phyloP scores from a whole-genome alignment of 75 land plant genomes.

The Picea sitchensis region DNA sequence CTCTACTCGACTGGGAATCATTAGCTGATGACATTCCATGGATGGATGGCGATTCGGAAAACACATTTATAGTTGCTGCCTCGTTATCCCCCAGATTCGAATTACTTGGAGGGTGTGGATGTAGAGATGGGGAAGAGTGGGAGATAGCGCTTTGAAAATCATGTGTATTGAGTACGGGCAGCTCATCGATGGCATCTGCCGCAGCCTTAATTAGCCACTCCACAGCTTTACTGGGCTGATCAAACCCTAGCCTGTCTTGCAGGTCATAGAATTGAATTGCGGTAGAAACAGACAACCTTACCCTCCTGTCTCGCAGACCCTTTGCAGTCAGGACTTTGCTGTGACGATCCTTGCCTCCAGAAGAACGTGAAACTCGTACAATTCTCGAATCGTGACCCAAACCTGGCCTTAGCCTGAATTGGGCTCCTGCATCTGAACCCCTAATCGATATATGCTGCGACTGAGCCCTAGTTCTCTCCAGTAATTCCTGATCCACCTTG shows the following conservation, averaged over 20 bases:
- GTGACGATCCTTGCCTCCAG: conserved; percentile 94
- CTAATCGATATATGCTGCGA: too few relatives aligned
- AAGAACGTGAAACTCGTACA: conserved; percentile 60
- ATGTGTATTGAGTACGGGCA: conserved; percentile 38
- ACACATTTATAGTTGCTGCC: background rate
- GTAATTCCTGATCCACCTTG: too few relatives aligned
- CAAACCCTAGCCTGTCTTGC: conserved; percentile 81
- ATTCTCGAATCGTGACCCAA: conserved; percentile 36
- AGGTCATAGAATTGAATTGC: conserved; percentile 93
- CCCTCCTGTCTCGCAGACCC: conserved; percentile 82
- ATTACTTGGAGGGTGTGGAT: background rate
- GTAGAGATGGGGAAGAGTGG: conserved; percentile 23
- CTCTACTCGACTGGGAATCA: conserved; percentile 9
- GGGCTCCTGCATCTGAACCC: too few relatives aligned
- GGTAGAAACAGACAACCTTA: conserved; percentile 86
- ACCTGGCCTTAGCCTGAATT: too few relatives aligned
- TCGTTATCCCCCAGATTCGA: conserved; percentile 19
- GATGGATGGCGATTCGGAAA: too few relatives aligned
- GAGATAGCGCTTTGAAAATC: background rate
- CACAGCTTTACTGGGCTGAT: conserved; percentile 95
- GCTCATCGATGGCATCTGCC: conserved; percentile 62
- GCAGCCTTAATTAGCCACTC: conserved; percentile 92
- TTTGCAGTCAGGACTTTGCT: conserved; percentile 89
- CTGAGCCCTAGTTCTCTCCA: too few relatives aligned
- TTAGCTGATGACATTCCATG: background rate